phyloP scores from a whole-genome alignment of 2,329 filamentous ascomycete species.

The Botryosphaeria dothidea region DNA sequence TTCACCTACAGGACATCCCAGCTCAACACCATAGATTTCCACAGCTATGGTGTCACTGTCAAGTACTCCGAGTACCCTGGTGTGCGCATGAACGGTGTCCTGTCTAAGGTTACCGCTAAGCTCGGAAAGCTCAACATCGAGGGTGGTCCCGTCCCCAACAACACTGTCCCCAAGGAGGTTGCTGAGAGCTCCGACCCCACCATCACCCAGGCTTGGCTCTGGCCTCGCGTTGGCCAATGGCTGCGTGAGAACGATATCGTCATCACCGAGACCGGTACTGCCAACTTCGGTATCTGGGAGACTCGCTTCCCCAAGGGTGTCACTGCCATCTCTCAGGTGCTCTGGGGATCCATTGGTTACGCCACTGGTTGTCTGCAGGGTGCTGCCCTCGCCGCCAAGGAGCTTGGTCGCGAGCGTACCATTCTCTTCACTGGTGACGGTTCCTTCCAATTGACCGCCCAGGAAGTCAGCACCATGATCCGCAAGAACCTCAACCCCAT shows the following conservation, averaged over 20 bases:
- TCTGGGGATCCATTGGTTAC: constrained; percentile 70
- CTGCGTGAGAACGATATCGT: constrained; percentile 73
- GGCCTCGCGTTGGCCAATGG: constrained; percentile 74
- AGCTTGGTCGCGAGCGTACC: constrained; percentile 62
- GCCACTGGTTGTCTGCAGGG: constrained; percentile 64
- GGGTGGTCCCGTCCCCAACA: constrained; percentile 55
- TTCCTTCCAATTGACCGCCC: constrained; percentile 79
- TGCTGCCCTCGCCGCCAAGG: constrained; percentile 73
- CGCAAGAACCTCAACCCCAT: constrained; percentile 72
- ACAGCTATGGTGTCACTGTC: constrained; percentile 72
- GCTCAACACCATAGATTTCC: constrained; percentile 78
- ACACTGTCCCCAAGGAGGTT: constrained; percentile 47
- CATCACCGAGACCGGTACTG: constrained; percentile 83
- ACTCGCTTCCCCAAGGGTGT: constrained; percentile 77
- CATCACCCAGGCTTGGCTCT: constrained; percentile 74
- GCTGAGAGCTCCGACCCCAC: constrained; percentile 33
- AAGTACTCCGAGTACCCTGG: constrained; percentile 78
- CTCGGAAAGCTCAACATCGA: constrained; percentile 59
- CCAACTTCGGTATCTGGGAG: constrained; percentile 87
- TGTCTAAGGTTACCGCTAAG: constrained; percentile 67
- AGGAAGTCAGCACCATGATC: constrained; percentile 84
- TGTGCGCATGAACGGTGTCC: constrained; percentile 74
- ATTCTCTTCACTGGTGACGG: constrained; percentile 90
- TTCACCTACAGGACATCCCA: constrained; percentile 79
- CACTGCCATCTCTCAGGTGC: constrained; percentile 77